These are phyloP conservation scores for Neocucurbitaria cava DNA, from an alignment of 2,329 filamentous ascomycete species.

Conservation along the genomic window DNA sequence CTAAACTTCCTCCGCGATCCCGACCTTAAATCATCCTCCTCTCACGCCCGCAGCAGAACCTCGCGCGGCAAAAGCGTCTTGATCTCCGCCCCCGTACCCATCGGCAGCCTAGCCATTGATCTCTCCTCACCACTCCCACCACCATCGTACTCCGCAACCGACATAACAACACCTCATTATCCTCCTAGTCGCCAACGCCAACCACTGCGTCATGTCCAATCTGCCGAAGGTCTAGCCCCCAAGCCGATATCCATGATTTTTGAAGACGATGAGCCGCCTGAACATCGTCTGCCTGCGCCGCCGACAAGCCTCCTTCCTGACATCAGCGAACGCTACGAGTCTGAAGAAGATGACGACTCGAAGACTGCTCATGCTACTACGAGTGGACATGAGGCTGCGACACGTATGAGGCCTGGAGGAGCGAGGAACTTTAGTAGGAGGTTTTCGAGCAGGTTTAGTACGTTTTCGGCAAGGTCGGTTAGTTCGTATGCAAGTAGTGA, in stretches of 20 bases:
- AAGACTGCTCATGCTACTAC: too few species aligned
- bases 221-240: background rate
- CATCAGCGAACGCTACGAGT: background rate
- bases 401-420: too few species aligned
- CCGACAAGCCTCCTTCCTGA: background rate
- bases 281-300: background rate
- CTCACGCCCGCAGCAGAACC: constrained; percentile 3
- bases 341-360: background rate
- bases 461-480: constrained; percentile 1
- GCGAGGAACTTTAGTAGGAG: constrained; percentile 5
- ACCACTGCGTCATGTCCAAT: constrained; percentile 1
- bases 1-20: constrained; percentile 5
- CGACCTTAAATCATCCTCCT: background rate
- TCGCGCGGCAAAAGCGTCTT: constrained; percentile 6
- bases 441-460: background rate
- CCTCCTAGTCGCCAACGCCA: background rate
- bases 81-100: constrained; percentile 11
- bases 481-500: constrained; percentile 4
- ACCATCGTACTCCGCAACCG: constrained; percentile 6
- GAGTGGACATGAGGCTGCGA: too few species aligned
- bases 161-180: constrained; percentile 1
- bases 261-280: background rate
- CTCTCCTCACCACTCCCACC: background rate
- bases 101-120: constrained; percentile 1
- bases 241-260: constrained; percentile 4